Evolutionary conservation across 768 basidiomycete species (phyloP).

Genomic region (Tricholoma hemisulphureum): DNA sequence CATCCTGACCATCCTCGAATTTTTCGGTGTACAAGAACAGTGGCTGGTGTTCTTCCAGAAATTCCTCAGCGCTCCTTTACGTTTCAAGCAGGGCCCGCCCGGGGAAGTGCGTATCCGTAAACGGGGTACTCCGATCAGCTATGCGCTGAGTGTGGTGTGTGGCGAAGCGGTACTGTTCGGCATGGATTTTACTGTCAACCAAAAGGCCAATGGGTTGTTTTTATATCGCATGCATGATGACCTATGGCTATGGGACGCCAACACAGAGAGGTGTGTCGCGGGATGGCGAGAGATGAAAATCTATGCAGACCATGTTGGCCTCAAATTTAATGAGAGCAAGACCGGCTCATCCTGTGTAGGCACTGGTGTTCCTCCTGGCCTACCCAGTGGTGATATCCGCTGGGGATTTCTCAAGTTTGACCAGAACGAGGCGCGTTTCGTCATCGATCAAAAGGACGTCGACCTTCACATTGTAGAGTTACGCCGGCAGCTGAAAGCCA

Average conservation of each 20-base stretch:
- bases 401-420: slow-evolving; percentile 19
- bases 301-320: slow-evolving; percentile 40
- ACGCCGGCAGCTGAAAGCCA: slow-evolving; percentile 28
- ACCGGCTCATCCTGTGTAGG: slow-evolving; percentile 42
- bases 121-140: slow-evolving; percentile 44
- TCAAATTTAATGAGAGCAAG: slow-evolving; percentile 42
- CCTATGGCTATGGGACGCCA: slow-evolving; percentile 42
- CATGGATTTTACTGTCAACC: slow-evolving; percentile 51
- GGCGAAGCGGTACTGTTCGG: slow-evolving; percentile 42
- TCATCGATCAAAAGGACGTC: slow-evolving; percentile 30
- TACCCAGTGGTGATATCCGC: slow-evolving; percentile 20
- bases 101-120: slow-evolving; percentile 31
- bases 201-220: slow-evolving; percentile 38
- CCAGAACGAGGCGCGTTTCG: slow-evolving; percentile 17
- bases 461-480: slow-evolving; percentile 31
- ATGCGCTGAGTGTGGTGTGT: slow-evolving; percentile 39
- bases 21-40: slow-evolving; percentile 36
- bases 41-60: slow-evolving; percentile 32
- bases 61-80: slow-evolving; percentile 16
- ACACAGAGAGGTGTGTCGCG: slow-evolving; percentile 29
- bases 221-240: slow-evolving; percentile 48
- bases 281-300: slow-evolving; percentile 43
- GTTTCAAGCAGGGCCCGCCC: slow-evolving; percentile 10
- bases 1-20: slow-evolving; percentile 38
- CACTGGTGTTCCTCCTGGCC: slow-evolving; percentile 3